phyloP scores from a whole-genome alignment of 139 green algal species.

The Gonium pectorale region DNA sequence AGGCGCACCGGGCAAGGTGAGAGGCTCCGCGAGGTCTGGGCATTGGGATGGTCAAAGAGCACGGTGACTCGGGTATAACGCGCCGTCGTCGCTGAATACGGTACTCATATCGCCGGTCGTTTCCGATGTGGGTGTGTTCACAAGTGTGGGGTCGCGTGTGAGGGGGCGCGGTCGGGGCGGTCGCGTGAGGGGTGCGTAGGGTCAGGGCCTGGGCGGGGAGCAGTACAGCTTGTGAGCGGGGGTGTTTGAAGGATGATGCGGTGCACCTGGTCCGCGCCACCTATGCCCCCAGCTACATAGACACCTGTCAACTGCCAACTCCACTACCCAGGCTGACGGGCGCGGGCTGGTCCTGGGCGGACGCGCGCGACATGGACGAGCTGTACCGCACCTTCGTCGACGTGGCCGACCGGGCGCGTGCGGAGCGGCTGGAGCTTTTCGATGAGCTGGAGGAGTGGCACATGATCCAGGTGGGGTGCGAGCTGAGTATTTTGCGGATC shows the following conservation, averaged over 20 bases:
- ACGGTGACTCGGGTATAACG: background rate
- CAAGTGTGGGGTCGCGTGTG: too few relatives aligned
- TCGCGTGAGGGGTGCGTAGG: too few relatives aligned
- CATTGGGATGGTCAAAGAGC: background rate
- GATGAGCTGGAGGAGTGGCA: slow-evolving; percentile 98
- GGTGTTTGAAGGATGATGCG: too few relatives aligned
- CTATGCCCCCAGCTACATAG: too few relatives aligned
- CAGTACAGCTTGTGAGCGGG: too few relatives aligned
- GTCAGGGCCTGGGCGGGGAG: too few relatives aligned
- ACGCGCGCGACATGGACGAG: slow-evolving; percentile 75
- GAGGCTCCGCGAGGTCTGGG: background rate
- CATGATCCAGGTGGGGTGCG: slow-evolving; percentile 86
- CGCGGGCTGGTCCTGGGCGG: slow-evolving; percentile 70
- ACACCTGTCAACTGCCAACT: too few relatives aligned
- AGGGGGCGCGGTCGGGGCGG: too few relatives aligned
- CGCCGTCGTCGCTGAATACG: too few relatives aligned
- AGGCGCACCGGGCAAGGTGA: slow-evolving; percentile 65
- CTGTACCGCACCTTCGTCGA: slow-evolving; percentile 69
- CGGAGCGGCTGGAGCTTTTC: slow-evolving; percentile 84
- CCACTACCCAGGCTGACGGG: slow-evolving; percentile 40
- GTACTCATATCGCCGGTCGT: too few relatives aligned
- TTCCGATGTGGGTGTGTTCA: too few relatives aligned
- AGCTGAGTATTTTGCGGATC: background rate
- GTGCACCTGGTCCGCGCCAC: too few relatives aligned
- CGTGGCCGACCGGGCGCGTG: slow-evolving; percentile 25